Evolutionary conservation across 2,329 filamentous ascomycete species (phyloP).

Genomic region (Apiospora koreana): DNA sequence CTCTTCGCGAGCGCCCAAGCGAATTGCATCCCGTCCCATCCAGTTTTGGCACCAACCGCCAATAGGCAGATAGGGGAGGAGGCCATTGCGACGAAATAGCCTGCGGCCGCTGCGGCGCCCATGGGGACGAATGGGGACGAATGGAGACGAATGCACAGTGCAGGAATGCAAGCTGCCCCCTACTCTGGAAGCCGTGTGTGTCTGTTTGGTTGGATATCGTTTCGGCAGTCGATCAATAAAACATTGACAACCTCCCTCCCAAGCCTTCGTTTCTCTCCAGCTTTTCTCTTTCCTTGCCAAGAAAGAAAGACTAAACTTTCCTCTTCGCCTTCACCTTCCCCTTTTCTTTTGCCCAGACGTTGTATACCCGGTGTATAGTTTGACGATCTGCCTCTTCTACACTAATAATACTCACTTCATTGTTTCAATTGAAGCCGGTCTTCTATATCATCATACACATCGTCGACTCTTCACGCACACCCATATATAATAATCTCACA

Average conservation of each 20-base stretch:
- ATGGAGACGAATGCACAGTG: background rate
- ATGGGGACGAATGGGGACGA: background rate
- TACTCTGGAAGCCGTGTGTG: background rate
- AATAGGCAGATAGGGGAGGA: background rate
- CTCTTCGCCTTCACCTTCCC: background rate
- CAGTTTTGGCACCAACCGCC: background rate
- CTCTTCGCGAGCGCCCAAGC: background rate
- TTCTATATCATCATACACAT: background rate
- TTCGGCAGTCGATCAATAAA: constrained; percentile 8
- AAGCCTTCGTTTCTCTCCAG: background rate
- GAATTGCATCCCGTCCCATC: background rate
- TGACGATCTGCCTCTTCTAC: background rate
- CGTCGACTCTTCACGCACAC: background rate
- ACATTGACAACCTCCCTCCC: background rate
- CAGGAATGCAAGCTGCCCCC: background rate
- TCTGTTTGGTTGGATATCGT: background rate
- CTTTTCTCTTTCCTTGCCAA: background rate
- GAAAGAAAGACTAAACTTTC: background rate
- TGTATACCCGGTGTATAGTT: constrained; percentile 12
- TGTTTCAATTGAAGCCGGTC: background rate
- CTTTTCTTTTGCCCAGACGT: background rate
- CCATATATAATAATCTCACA: background rate
- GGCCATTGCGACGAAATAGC: background rate
- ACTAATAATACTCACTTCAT: background rate
- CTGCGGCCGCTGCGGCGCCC: background rate